phyloP scores from a whole-genome alignment of 2,329 filamentous ascomycete species.

The Aspergillus sp. region DNA sequence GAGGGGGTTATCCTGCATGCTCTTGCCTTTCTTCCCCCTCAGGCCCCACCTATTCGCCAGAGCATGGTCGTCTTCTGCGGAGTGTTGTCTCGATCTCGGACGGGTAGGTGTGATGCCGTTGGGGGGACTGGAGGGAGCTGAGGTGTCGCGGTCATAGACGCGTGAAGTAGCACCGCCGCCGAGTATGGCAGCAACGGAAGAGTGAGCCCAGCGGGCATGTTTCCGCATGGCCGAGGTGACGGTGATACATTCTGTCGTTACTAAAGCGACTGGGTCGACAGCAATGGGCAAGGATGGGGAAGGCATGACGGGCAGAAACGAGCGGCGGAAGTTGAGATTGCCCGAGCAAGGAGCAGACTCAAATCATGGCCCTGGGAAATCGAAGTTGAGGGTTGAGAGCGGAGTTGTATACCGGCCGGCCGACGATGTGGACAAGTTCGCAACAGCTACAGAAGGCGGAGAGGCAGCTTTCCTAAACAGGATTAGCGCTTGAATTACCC shows the following conservation, averaged over 20 bases:
- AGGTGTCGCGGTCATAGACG: slow-evolving; percentile 48
- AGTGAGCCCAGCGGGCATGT: slow-evolving; percentile 93
- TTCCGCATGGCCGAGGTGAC: slow-evolving; percentile 99
- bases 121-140: slow-evolving; percentile 42
- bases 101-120: slow-evolving; percentile 29
- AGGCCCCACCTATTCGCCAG: slow-evolving; percentile 88
- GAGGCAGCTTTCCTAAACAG: slow-evolving; percentile 19
- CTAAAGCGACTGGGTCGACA: slow-evolving; percentile 86
- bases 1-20: slow-evolving; percentile 94
- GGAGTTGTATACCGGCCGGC: slow-evolving; percentile 8
- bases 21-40: slow-evolving; percentile 92
- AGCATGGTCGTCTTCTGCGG: slow-evolving; percentile 47
- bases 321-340: slow-evolving; percentile 21
- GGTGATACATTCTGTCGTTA: slow-evolving; percentile 98
- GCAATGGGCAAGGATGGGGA: slow-evolving; percentile 69
- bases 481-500: slow-evolving; percentile 13
- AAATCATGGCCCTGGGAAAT: slow-evolving; percentile 25
- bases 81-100: slow-evolving; percentile 26
- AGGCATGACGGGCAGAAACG: slow-evolving; percentile 35
- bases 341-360: slow-evolving; percentile 21
- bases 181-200: slow-evolving; percentile 92
- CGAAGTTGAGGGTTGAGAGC: neutral
- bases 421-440: slow-evolving; percentile 18
- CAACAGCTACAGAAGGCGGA: slow-evolving; percentile 25
- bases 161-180: slow-evolving; percentile 66